phyloP scores from a whole-genome alignment of 2,329 filamentous ascomycete genomes.

The Talaromyces rugulosus region DNA sequence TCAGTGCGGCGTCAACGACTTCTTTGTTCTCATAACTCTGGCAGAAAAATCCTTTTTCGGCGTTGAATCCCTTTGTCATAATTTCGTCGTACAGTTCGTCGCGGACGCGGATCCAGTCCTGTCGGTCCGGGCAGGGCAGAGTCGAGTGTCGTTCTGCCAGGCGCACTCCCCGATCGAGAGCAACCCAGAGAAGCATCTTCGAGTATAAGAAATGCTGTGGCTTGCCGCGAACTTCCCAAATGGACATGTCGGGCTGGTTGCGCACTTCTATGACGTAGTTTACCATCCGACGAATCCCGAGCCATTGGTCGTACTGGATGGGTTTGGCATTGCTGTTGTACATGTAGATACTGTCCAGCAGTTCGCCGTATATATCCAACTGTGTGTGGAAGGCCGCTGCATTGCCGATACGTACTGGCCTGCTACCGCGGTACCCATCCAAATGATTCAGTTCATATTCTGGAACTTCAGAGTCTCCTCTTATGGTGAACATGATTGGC shows the following conservation, averaged over 20 bases:
- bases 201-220: slow-evolving; percentile 76
- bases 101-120: slow-evolving; percentile 61
- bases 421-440: slow-evolving; percentile 67
- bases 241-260: slow-evolving; percentile 70
- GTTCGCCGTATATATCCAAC: slow-evolving; percentile 74
- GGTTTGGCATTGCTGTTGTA: slow-evolving; percentile 78
- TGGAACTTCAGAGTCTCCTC: slow-evolving; percentile 69
- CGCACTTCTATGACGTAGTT: slow-evolving; percentile 68
- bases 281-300: slow-evolving; percentile 62
- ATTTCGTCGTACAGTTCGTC: slow-evolving; percentile 70
- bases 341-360: slow-evolving; percentile 73
- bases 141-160: slow-evolving; percentile 67
- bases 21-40: slow-evolving; percentile 72
- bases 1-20: slow-evolving; percentile 67
- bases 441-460: slow-evolving; percentile 66
- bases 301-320: slow-evolving; percentile 72
- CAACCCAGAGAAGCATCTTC: slow-evolving; percentile 82
- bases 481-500: slow-evolving; percentile 79
- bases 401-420: slow-evolving; percentile 72
- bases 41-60: slow-evolving; percentile 64
- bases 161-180: slow-evolving; percentile 69
- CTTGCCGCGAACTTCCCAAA: slow-evolving; percentile 74
- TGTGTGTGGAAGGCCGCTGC: slow-evolving; percentile 72
- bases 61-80: slow-evolving; percentile 74
- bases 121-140: slow-evolving; percentile 67